Percentiles rank a stretch among this genome's conserved stretches.
These are phyloP conservation scores for Anethum foeniculum DNA, from an alignment of 140 eudicot genomes.

Conservation along the genomic window DNA sequence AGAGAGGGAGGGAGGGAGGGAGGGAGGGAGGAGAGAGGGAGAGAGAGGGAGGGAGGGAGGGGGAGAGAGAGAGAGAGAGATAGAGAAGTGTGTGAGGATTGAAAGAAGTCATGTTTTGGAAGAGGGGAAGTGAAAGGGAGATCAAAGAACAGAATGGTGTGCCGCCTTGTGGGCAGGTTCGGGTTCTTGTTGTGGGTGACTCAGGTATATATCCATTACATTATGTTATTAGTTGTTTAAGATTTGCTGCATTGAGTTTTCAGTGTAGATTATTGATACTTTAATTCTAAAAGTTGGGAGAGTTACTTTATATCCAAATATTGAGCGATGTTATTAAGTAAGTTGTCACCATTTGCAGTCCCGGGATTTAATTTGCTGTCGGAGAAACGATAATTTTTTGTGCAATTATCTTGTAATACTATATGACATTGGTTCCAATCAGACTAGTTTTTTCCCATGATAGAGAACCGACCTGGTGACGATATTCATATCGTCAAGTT, in stretches of 20 bases:
- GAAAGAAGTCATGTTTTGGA: slow-evolving; percentile 57
- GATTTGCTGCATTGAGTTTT: background rate
- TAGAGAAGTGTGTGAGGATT: background rate
- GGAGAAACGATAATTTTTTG: no score
- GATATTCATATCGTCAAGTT: background rate
- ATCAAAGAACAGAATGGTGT: slow-evolving; percentile 59
- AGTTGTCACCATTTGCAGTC: background rate
- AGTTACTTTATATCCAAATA: background rate
- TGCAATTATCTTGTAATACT: no score
- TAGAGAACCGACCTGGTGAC: background rate
- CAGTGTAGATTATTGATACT: background rate
- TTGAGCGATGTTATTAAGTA: background rate
- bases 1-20: no score
- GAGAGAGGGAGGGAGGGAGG: background rate
- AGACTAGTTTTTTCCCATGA: background rate
- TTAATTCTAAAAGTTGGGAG: background rate
- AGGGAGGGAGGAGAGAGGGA: no score
- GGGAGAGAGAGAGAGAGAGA: background rate
- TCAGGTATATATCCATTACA: slow-evolving; percentile 44
- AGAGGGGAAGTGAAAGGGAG: slow-evolving; percentile 86
- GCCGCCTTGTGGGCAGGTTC: slow-evolving; percentile 77
- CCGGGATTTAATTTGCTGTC: no score
- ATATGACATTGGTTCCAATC: background rate
- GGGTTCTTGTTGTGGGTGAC: slow-evolving; percentile 93
- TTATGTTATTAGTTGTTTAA: background rate